Evolutionary conservation across 768 basidiomycete species (phyloP).

Genomic region (Lactarius psammicola): DNA sequence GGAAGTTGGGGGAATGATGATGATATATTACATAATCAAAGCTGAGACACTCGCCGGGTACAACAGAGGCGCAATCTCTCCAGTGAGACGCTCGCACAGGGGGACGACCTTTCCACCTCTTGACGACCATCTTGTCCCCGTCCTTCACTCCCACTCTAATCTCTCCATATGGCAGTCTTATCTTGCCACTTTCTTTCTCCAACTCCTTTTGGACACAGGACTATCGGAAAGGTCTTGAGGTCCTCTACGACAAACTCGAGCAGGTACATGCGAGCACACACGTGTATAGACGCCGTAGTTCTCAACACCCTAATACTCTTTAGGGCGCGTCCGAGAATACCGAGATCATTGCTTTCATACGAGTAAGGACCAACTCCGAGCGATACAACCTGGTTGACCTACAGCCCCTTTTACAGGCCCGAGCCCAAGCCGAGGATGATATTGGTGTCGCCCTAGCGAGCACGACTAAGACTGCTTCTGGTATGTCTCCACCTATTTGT

Average conservation of each 20-base stretch:
- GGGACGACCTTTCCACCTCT: background rate
- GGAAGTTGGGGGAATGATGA: too few species aligned
- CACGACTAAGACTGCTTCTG: constrained; percentile 48
- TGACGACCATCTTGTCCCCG: constrained; percentile 4
- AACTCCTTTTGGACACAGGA: constrained; percentile 97
- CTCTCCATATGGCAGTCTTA: constrained; percentile 72
- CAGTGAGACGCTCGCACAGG: background rate
- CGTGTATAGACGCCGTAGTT: constrained; percentile 5
- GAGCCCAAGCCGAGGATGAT: constrained; percentile 65
- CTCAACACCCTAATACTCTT: constrained; percentile 27
- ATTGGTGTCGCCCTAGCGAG: constrained; percentile 58
- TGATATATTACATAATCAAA: constrained; percentile 16
- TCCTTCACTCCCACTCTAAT: background rate
- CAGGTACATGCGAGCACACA: constrained; percentile 48
- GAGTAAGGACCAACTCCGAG: constrained; percentile 50
- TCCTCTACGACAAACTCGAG: constrained; percentile 72
- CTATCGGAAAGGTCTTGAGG: constrained; percentile 79
- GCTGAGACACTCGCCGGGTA: too few species aligned
- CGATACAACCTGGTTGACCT: constrained; percentile 13
- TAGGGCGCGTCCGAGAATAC: constrained; percentile 83
- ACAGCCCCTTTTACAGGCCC: constrained; percentile 49
- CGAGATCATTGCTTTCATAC: constrained; percentile 79
- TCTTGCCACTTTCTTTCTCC: constrained; percentile 86
- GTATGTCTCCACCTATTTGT: constrained; percentile 37
- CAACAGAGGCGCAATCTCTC: too few species aligned